phyloP scores from a whole-genome alignment of 805 yeast genomes.

The Myxozyma neotropica region DNA sequence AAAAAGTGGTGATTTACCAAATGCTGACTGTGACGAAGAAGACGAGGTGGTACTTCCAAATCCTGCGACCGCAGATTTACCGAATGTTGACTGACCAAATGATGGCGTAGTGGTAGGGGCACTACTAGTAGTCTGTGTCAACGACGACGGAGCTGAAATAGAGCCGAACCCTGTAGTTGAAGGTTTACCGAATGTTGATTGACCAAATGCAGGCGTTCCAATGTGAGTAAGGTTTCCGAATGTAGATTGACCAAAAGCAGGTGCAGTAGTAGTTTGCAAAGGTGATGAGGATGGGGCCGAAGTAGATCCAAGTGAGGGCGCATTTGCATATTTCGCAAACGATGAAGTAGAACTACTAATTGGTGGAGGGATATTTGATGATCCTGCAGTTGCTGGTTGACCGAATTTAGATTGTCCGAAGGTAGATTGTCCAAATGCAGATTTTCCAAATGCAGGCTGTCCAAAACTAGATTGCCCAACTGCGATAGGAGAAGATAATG shows the following conservation, averaged over 20 bases:
- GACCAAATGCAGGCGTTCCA: background rate
- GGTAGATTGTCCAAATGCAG: conserved; percentile 17
- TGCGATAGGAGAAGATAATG: background rate
- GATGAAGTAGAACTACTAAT: background rate
- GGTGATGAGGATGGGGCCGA: no score
- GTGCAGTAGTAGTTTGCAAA: no score
- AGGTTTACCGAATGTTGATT: background rate
- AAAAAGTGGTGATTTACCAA: background rate
- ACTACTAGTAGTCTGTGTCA: background rate
- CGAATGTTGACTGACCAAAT: conserved; percentile 4
- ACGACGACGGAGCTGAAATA: no score
- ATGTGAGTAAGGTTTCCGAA: background rate
- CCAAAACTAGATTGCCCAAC: conserved; percentile 1
- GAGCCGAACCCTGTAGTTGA: background rate
- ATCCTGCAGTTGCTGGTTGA: background rate
- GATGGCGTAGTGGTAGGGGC: background rate
- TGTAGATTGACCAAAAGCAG: conserved; percentile 2
- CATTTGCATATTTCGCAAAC: background rate
- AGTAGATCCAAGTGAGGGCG: no score
- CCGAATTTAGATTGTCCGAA: conserved; percentile 1
- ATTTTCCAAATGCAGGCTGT: conserved; percentile 5
- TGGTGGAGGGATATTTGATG: background rate
- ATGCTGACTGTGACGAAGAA: background rate
- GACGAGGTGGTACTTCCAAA: background rate
- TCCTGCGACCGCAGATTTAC: background rate